Conservation (phyloP, 1,284 basidiomycete species). For the Sutorius eximius region DNA sequence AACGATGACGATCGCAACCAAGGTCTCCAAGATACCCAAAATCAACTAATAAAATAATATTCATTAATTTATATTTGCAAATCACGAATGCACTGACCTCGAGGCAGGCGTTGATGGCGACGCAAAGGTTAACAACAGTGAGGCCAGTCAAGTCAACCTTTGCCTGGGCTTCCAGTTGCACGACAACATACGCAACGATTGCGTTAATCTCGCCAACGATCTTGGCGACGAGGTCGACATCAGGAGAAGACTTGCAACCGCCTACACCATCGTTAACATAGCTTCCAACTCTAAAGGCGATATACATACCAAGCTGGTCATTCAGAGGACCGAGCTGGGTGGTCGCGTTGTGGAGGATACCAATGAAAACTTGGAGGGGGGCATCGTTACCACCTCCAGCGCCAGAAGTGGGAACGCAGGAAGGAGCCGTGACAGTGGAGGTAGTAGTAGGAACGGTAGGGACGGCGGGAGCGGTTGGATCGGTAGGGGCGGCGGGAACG, state of each 20-base stretch:
- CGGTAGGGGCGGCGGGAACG: too few relatives aligned
- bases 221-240: neutral
- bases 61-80: neutral
- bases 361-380: neutral
- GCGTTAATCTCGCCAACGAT: constrained; percentile 1
- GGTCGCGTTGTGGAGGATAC: neutral
- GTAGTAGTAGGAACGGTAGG: neutral
- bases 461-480: constrained; percentile 7
- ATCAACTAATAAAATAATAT: neutral
- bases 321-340: neutral
- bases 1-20: neutral
- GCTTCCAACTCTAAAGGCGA: fast-evolving
- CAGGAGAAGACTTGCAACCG: neutral
- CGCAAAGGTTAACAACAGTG: neutral
- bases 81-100: neutral
- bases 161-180: neutral
- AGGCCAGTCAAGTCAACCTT: neutral
- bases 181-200: neutral
- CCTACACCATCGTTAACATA: neutral
- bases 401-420: neutral
- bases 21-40: neutral
- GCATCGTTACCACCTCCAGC: neutral
- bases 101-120: neutral
- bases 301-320: constrained; percentile 3
- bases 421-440: neutral